These are phyloP conservation scores for Calycina herbarum DNA, from an alignment of 2,329 filamentous ascomycete genomes.

Conservation along the genomic window DNA sequence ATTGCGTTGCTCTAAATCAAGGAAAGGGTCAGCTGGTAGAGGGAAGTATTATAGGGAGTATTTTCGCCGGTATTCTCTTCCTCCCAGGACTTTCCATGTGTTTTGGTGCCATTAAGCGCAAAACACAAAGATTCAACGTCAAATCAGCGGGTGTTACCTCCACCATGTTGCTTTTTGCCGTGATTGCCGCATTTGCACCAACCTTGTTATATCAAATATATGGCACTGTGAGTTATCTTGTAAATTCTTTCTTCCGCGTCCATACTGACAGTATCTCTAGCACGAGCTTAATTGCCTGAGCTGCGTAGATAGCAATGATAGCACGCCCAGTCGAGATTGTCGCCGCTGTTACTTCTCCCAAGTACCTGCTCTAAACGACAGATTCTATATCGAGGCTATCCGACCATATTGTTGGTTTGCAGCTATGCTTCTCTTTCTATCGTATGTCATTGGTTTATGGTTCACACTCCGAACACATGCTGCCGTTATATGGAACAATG, in stretches of 20 bases:
- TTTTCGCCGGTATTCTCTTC: slow-evolving; percentile 94
- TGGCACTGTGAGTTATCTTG: slow-evolving; percentile 64
- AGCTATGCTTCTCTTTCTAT: slow-evolving; percentile 81
- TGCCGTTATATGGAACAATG: slow-evolving; percentile 93
- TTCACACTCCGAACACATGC: slow-evolving; percentile 96
- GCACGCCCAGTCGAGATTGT: slow-evolving; percentile 64
- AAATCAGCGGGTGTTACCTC: slow-evolving; percentile 94
- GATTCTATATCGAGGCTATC: slow-evolving; percentile 88
- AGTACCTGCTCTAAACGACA: slow-evolving; percentile 76
- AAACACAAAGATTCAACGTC: slow-evolving; percentile 97
- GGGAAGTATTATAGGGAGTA: slow-evolving; percentile 95
- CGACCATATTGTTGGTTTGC: slow-evolving; percentile 91
- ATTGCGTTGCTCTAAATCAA: slow-evolving; percentile 89
- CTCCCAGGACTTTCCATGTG: slow-evolving; percentile 97
- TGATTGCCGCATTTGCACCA: slow-evolving; percentile 91
- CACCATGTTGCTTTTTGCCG: slow-evolving; percentile 95
- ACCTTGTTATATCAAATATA: slow-evolving; percentile 99
- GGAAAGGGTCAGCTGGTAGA: slow-evolving; percentile 93
- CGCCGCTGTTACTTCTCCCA: slow-evolving; percentile 94
- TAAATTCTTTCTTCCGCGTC: background rate
- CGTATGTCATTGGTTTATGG: slow-evolving; percentile 90
- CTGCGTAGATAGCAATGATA: slow-evolving; percentile 50
- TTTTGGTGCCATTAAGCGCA: slow-evolving; percentile 95
- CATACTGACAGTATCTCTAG: slow-evolving; percentile 46
- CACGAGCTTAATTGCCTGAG: slow-evolving; percentile 88